Base-by-base conservation (phyloP, 1,284 basidiomycete species). In the Meira nashicola region DNA sequence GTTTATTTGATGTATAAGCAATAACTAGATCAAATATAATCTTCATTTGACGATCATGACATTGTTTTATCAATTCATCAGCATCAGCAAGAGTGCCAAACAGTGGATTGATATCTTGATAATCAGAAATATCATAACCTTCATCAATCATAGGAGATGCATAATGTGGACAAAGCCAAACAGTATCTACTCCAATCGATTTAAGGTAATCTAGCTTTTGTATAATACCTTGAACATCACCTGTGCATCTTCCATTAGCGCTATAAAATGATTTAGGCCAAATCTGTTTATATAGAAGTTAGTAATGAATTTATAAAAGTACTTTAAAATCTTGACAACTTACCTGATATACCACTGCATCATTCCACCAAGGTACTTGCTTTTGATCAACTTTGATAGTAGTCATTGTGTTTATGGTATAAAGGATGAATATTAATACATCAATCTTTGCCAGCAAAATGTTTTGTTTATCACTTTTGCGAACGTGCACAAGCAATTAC, bases 141-240 rank as follows among this genome's bases (percentile, higher is more conserved):
- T 39, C 28, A n/a, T 25, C 2, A 39, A 19, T 10, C 19, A 84
- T 78, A 0, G 86, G 86, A 3, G 84, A 85, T 54, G 82, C 82
- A 79, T 88, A 89, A 62, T 89, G 87, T 19, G 89, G 88, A 2
- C 82, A 84, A 33, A 89, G 80, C 87, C 88, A 90, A 33, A 89
- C 76, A 1, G 87, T 84, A 68, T 89, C 85, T 19, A 86, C 83
- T 2, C 87, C 88, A 7, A 90, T 81, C 60, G 83, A 82, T 66
- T 84, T 83, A 60, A 89, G 80, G 78, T 90, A 88, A 68, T 86
- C 86, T 10, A 89, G 80, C 57, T 86, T 86, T 28, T 80, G 71
- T 33, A 80, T 78, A 63, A 90, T 87, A 15, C 87, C 87, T 44
- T 83, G 82, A 37, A 90, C 81, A 78, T 89, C 88, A 12, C 89